Conservation (phyloP, 495 filamentous ascomycete genomes). For the Hypoxylon subgilvum region DNA sequence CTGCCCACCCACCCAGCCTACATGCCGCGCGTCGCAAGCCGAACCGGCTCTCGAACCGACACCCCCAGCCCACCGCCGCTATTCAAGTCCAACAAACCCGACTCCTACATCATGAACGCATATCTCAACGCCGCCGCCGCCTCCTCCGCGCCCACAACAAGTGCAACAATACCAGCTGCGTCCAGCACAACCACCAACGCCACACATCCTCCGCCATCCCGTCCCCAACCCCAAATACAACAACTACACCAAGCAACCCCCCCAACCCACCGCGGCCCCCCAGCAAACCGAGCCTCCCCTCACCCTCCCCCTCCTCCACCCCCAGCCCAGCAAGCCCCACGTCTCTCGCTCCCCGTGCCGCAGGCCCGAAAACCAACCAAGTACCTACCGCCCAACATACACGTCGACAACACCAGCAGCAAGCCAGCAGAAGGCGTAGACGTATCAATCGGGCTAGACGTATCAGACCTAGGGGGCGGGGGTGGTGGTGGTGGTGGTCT, state of each 20-base stretch:
- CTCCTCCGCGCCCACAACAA: not conserved
- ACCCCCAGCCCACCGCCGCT: constrained; percentile 25
- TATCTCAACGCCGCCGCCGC: constrained; percentile 35
- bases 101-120: constrained; percentile 32
- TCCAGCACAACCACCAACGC: constrained; percentile 11
- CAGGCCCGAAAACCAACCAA: constrained; percentile 12
- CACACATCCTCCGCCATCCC: constrained; percentile 2
- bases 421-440: not conserved
- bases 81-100: constrained; percentile 30
- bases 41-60: constrained; percentile 31
- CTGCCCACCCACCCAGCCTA: constrained; percentile 59
- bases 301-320: constrained; percentile 1
- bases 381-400: constrained; percentile 6
- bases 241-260: not conserved
- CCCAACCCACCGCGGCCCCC: not conserved
- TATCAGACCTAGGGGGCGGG: not conserved
- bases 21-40: constrained; percentile 46
- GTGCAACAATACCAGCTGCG: not conserved
- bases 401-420: not conserved
- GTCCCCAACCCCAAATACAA: not conserved
- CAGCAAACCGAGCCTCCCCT: not conserved
- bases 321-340: not conserved
- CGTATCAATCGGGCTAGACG: constrained; percentile 17
- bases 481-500: not conserved
- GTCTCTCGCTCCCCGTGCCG: constrained; percentile 9